Base-by-base conservation (phyloP, 1,284 basidiomycete genomes). In the Inonotus hispidus region DNA sequence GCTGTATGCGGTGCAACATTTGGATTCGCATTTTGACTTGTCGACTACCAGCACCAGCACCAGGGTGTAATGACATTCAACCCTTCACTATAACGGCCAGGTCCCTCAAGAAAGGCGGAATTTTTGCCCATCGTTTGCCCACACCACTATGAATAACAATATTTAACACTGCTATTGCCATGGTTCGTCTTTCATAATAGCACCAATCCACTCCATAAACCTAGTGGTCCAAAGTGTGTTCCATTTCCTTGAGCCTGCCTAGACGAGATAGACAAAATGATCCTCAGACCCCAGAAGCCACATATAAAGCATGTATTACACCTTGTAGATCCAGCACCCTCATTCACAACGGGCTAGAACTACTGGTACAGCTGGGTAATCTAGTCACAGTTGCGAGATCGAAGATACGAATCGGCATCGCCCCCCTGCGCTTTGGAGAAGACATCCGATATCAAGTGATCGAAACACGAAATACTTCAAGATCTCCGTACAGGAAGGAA, bases 301-400 rank as follows among this genome's bases (percentile, higher is more conserved):
- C 71, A 89, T 94, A 71, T 94, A 71, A 87, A 82, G 53, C 77
- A 93, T 41, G 88, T 91, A 3, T 84, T 84, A 65, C 85, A 88
- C 47, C 92, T 92, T 69, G 85, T 93, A 27, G 85, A 92, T 69
- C 85, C 87, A 3, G 87, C 91, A 2, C 79, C 93, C 63, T 86
- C 87, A 1, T 93, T 92, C 68, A 82, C 90, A 14, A 84, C 90
- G 83, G 90, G 90, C 8, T 93, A 88, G 87, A 87, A 90, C 68
- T 92, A 91, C 70, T 88, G 85, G 84, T 89, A 87, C 70, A 87
- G 85, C 68, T 90, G 87, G 84, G 74, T 72, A 0, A 81, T 87
- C 85, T 93, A 85, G 88, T 82, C 23, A 67, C 82, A 38, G 69
- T 84, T 25, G 77, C 80, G 7, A 87, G 87, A 46, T 72, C 89